phyloP scores from a whole-genome alignment of 176 grass and related monocot genomes.

The Melocanna baccifera region DNA sequence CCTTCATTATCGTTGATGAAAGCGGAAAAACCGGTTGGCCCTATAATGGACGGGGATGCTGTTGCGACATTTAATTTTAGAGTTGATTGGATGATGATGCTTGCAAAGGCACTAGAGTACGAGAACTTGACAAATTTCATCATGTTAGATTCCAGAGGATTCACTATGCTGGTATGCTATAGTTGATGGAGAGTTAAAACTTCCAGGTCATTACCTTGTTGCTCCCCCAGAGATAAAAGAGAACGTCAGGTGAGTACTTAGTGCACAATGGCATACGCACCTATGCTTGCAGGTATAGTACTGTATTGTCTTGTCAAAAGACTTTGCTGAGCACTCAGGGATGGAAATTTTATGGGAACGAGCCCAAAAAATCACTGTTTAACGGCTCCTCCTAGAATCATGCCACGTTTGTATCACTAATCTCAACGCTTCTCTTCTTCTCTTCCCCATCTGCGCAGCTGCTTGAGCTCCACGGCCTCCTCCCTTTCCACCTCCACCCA shows the following conservation, averaged over 20 bases:
- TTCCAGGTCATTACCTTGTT: constrained; percentile 81
- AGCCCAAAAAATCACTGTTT: no score
- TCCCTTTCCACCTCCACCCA: no score
- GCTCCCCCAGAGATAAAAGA: constrained; percentile 80
- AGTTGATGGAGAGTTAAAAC: constrained; percentile 83
- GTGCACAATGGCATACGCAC: constrained; percentile 61
- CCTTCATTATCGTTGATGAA: constrained; percentile 76
- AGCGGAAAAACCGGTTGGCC: constrained; percentile 58
- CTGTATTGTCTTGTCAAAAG: background rate
- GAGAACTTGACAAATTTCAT: constrained; percentile 80
- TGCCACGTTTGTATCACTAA: no score
- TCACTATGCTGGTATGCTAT: constrained; percentile 77
- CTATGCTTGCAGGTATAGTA: constrained; percentile 84
- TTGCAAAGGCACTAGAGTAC: constrained; percentile 82
- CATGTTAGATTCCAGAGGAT: constrained; percentile 66
- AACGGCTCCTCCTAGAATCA: no score
- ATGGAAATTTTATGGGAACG: no score
- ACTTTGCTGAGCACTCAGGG: no score
- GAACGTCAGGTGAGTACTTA: constrained; percentile 81
- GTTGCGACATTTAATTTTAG: constrained; percentile 93
- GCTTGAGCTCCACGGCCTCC: no score
- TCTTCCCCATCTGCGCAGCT: no score
- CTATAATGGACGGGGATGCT: constrained; percentile 72
- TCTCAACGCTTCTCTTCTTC: no score
- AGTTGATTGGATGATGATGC: constrained; percentile 85